Percentiles rank a stretch among this genome's conserved stretches.
These are phyloP conservation scores for Dispira simplex DNA, from an alignment of 192 early-diverging fungal genomes.

Conservation along the genomic window DNA sequence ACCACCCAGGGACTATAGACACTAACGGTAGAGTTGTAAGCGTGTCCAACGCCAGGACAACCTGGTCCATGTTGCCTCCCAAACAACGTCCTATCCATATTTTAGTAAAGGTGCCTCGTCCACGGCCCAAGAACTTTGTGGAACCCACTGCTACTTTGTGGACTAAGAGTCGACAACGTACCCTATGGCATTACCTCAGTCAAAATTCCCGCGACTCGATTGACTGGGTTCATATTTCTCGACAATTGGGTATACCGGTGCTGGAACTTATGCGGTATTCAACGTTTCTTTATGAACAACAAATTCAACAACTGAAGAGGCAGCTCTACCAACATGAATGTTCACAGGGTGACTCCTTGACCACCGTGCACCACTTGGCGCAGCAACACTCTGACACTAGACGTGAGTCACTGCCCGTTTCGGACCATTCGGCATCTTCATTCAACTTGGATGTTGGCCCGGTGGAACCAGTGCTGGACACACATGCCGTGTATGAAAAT, in stretches of 20 bases:
- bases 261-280: neutral
- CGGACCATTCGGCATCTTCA: too few relatives aligned
- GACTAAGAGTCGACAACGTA: neutral
- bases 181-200: neutral
- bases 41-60: neutral
- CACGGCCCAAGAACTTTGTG: conserved; percentile 1
- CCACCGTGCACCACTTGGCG: too few relatives aligned
- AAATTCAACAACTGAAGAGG: conserved; percentile 3
- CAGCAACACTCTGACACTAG: too few relatives aligned
- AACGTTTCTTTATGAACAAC: conserved; percentile 1
- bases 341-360: too few relatives aligned
- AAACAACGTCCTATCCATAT: neutral
- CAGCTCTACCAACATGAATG: neutral
- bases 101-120: neutral
- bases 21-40: neutral
- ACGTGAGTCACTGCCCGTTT: too few relatives aligned
- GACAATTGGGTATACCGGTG: neutral
- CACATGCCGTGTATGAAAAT: too few relatives aligned
- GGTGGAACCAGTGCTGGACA: too few relatives aligned
- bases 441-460: too few relatives aligned
- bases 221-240: neutral
- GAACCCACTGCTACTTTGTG: neutral
- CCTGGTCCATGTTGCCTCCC: neutral
- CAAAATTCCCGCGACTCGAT: neutral
- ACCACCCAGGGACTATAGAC: neutral